A percentile compares a stretch with the other conserved stretches of the same genome.
phyloP scores from a whole-genome alignment of 192 early-diverging fungal genomes.

The Umbelopsis vinacea region DNA sequence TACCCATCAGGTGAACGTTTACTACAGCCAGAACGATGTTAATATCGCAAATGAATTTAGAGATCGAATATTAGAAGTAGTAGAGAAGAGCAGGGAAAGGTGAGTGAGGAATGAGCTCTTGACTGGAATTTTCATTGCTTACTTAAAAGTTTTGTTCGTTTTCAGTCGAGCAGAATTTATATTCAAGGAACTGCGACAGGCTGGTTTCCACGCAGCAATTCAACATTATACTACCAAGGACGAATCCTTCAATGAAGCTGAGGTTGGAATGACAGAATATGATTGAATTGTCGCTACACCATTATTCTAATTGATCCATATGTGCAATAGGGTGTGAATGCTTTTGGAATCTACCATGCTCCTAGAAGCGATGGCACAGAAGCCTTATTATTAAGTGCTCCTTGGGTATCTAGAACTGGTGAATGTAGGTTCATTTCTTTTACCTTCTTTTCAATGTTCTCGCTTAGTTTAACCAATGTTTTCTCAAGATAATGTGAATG shows the following conservation, averaged over 20 bases:
- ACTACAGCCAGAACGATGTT: conserved; percentile 50
- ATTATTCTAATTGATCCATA: not conserved
- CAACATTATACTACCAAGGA: conserved; percentile 50
- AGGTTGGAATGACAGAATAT: not conserved
- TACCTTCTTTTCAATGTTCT: not conserved
- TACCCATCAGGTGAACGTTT: conserved; percentile 54
- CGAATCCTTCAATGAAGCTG: conserved; percentile 11
- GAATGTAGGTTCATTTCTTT: conserved; percentile 44
- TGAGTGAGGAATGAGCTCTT: conserved; percentile 27
- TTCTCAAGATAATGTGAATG: conserved; percentile 51
- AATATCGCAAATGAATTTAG: conserved; percentile 49
- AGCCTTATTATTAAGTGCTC: conserved; percentile 81
- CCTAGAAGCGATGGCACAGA: conserved; percentile 89
- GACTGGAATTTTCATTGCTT: too few relatives aligned
- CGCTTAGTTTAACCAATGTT: not conserved
- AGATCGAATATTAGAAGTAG: conserved; percentile 39
- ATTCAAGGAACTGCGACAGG: conserved; percentile 46
- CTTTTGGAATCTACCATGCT: conserved; percentile 81
- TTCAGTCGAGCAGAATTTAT: conserved; percentile 54
- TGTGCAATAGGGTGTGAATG: conserved; percentile 63
- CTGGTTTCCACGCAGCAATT: conserved; percentile 57
- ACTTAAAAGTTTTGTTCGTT: not conserved
- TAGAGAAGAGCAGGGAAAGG: conserved; percentile 35
- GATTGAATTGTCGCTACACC: not conserved
- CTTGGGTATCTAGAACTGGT: conserved; percentile 72